Percentiles rank a stretch among this genome's conserved stretches.
Evolutionary conservation across 192 early-diverging fungal species (phyloP).

Genomic region (Podila verticillata): DNA sequence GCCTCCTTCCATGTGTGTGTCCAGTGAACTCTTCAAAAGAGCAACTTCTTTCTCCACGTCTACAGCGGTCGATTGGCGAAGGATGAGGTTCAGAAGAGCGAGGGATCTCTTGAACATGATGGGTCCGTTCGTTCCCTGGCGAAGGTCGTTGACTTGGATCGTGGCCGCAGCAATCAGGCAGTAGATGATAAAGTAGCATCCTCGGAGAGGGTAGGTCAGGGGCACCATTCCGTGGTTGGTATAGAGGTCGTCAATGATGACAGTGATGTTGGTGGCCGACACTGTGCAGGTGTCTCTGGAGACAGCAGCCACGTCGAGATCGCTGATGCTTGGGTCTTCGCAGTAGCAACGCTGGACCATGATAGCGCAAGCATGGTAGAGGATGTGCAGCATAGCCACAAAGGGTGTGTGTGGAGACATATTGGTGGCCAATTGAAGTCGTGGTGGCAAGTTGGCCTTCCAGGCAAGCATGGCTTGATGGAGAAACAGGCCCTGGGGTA

Average conservation of each 20-base stretch:
- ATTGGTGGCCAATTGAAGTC: constrained; percentile 42
- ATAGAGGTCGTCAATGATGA: constrained; percentile 52
- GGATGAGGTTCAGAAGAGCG: constrained; percentile 20
- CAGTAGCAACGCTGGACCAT: constrained; percentile 60
- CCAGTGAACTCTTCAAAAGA: constrained; percentile 26
- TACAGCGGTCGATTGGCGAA: constrained; percentile 29
- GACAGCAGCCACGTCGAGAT: constrained; percentile 36
- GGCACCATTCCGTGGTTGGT: constrained; percentile 46
- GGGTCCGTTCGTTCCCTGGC: constrained; percentile 21
- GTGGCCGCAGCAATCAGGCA: constrained; percentile 58
- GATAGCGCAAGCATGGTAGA: constrained; percentile 56
- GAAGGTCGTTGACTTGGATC: constrained; percentile 50
- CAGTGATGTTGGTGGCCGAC: constrained; percentile 59
- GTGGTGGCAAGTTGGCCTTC: constrained; percentile 35
- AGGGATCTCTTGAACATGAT: constrained; percentile 39
- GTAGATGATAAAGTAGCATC: constrained; percentile 58
- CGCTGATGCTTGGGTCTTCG: constrained; percentile 50
- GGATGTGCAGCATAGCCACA: constrained; percentile 61
- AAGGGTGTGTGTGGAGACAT: constrained; percentile 49
- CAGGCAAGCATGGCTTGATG: constrained; percentile 32
- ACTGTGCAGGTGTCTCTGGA: constrained; percentile 49
- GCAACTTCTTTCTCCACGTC: constrained; percentile 35
- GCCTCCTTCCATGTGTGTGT: constrained; percentile 16
- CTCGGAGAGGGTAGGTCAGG: constrained; percentile 58
- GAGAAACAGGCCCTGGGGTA: constrained; percentile 20